A percentile compares a stretch with the other conserved stretches of the same genome.
Evolutionary conservation across 2,329 filamentous ascomycete genomes (phyloP).

Genomic region (Paramyrothecium sp.): DNA sequence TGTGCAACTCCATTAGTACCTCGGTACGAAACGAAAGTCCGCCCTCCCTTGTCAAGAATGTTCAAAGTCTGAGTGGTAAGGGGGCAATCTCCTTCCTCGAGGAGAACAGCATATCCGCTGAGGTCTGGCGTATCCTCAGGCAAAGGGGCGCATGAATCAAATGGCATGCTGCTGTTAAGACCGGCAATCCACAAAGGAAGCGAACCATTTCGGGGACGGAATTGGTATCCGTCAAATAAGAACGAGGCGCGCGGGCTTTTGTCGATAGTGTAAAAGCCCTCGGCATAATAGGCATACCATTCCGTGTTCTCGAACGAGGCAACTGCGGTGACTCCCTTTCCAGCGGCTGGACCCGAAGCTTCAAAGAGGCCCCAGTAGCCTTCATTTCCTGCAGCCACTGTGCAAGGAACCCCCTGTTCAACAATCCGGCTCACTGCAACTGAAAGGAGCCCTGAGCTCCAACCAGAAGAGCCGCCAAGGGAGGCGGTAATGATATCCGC

Average conservation of each 20-base stretch:
- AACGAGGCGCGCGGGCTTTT: slow-evolving; percentile 26
- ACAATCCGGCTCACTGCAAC: slow-evolving; percentile 42
- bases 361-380: slow-evolving; percentile 21
- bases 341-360: slow-evolving; percentile 8
- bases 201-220: slow-evolving; percentile 32
- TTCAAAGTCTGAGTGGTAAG: not conserved
- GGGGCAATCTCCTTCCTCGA: slow-evolving; percentile 51
- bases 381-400: slow-evolving; percentile 18
- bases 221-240: slow-evolving; percentile 36
- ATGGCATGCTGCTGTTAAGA: slow-evolving; percentile 40
- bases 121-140: slow-evolving; percentile 52
- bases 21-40: not conserved
- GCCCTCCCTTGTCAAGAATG: not conserved
- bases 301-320: slow-evolving; percentile 9
- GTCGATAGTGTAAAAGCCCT: slow-evolving; percentile 17
- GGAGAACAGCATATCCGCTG: slow-evolving; percentile 48
- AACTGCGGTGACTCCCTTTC: slow-evolving; percentile 9
- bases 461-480: slow-evolving; percentile 14
- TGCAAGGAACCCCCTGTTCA: slow-evolving; percentile 13
- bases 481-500: slow-evolving; percentile 23
- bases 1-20: not conserved
- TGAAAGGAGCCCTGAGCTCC: slow-evolving; percentile 37
- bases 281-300: not conserved
- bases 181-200: slow-evolving; percentile 43
- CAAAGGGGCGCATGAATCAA: slow-evolving; percentile 47